Base-by-base conservation (phyloP, 169 alveolate genomes). In the Cryptosporidium ryanae region DNA sequence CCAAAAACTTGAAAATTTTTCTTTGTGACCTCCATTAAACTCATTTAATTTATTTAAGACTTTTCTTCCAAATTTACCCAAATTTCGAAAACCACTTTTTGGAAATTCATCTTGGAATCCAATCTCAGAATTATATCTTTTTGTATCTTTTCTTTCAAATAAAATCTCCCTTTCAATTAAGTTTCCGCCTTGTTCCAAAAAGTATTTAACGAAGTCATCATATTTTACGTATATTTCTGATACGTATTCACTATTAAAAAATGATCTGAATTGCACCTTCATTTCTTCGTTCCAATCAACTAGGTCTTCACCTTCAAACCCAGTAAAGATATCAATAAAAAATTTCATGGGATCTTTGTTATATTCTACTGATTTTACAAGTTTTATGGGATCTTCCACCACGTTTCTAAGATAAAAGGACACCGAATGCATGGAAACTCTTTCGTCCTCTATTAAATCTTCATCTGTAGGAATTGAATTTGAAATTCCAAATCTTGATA, bases 1-100 rank as follows among this genome's bases (percentile, higher is more conserved):
- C 87, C 87, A 76, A 76, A 76, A 76, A 32, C 49, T 38, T 18
- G 68, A 76, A 76, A 59, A 76, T 21, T 44, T 76, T 1, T 59
- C 21, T 59, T 38, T 25, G 0, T n/a, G 43, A 1, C 8, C 32
- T 43, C 18, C 43, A 0, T 57, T 38, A 61, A 61, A 61, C 43
- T 7, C 13, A 21, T 61, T 32, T 27, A 32, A 21, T 61, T 4
- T 46, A 21, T 23, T 7, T 18, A n/a, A 54, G n/a, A n/a, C n/a
- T n/a, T n/a, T n/a, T n/a, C n/a, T n/a, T n/a, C n/a, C n/a, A n/a
- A n/a, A n/a, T 15, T 55, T 55, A 46, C 15, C 10, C 54, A 46
- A 46, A 46, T 65, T 65, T 4, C 44, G 18, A 18, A 34, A 27
- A 50, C 38, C 46, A 13, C 25, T 52, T 17, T 52, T 27, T 31